Evolutionary conservation across 2,329 filamentous ascomycete genomes (phyloP).

Genomic region (Ascochyta fabae): DNA sequence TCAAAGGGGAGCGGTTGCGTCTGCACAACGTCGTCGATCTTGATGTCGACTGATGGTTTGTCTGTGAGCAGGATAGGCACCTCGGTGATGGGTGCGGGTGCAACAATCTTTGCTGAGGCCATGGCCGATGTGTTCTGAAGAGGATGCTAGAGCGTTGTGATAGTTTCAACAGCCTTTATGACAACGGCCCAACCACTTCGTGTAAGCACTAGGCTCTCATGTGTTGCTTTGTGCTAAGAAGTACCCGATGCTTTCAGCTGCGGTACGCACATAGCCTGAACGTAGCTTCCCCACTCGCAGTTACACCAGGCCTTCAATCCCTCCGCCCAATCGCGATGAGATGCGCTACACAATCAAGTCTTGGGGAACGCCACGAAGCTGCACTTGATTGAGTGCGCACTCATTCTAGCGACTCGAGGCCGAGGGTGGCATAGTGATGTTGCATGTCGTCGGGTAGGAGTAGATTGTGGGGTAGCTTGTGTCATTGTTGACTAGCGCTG

Average conservation of each 20-base stretch:
- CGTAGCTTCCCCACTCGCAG: conserved; percentile 5
- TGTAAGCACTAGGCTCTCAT: background rate
- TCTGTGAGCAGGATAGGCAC: conserved; percentile 21
- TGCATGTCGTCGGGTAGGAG: background rate
- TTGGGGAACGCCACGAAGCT: background rate
- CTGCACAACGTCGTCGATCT: conserved; percentile 21
- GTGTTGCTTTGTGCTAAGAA: background rate
- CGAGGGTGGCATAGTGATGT: no score
- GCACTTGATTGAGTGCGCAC: no score
- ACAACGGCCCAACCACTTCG: background rate
- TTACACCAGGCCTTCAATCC: background rate
- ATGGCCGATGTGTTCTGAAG: conserved; percentile 2
- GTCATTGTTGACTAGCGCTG: background rate
- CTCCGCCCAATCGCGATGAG: background rate
- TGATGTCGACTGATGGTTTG: conserved; percentile 26
- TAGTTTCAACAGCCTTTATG: background rate
- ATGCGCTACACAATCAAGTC: background rate
- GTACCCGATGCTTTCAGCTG: background rate
- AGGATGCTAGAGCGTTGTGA: background rate
- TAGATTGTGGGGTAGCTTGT: conserved; percentile 7
- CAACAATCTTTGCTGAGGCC: conserved; percentile 18
- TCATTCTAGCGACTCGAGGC: no score
- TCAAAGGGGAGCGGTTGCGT: conserved; percentile 33
- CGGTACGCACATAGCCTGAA: background rate
- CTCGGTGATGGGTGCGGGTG: conserved; percentile 25